These are phyloP conservation scores for Pythium phragmitis DNA, from an alignment of 352 stramenopile genomes.

Conservation along the genomic window DNA sequence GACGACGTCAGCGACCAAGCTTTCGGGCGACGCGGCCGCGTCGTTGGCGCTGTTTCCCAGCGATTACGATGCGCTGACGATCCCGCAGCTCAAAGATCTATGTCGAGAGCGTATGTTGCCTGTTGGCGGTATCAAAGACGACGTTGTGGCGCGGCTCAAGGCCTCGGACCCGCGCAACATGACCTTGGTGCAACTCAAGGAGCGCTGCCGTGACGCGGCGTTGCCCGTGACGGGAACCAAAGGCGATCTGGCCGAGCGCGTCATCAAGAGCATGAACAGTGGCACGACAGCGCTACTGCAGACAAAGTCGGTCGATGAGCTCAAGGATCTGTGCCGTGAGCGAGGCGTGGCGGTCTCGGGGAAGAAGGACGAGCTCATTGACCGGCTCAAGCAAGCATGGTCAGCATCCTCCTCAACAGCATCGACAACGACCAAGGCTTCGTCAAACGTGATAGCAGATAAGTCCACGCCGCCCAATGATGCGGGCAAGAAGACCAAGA, in stretches of 20 bases:
- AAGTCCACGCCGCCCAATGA: not conserved
- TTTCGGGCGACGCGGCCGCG: not conserved
- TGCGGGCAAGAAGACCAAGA: not conserved
- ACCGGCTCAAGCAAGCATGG: slow-evolving; percentile 17
- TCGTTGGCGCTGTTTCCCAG: slow-evolving; percentile 11
- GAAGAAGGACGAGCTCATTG: slow-evolving; percentile 22
- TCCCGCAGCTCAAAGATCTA: slow-evolving; percentile 23
- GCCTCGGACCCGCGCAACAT: slow-evolving; percentile 22
- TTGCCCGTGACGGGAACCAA: slow-evolving; percentile 23
- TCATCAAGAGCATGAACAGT: slow-evolving; percentile 20
- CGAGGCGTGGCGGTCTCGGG: slow-evolving; percentile 9
- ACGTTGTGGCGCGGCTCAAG: slow-evolving; percentile 19
- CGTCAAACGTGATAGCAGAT: not conserved
- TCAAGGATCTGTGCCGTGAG: slow-evolving; percentile 19
- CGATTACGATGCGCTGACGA: slow-evolving; percentile 20
- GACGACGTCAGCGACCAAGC: not conserved
- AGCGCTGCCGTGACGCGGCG: slow-evolving; percentile 16
- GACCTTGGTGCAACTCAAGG: slow-evolving; percentile 21
- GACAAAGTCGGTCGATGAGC: slow-evolving; percentile 19
- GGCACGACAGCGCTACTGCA: slow-evolving; percentile 9
- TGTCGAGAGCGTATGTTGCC: slow-evolving; percentile 19
- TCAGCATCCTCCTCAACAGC: not conserved
- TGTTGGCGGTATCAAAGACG: slow-evolving; percentile 27
- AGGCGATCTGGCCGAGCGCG: slow-evolving; percentile 18
- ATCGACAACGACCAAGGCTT: not conserved